Evolutionary conservation across 352 stramenopile genomes (phyloP).

Genomic region (Phytopythium aichiense): DNA sequence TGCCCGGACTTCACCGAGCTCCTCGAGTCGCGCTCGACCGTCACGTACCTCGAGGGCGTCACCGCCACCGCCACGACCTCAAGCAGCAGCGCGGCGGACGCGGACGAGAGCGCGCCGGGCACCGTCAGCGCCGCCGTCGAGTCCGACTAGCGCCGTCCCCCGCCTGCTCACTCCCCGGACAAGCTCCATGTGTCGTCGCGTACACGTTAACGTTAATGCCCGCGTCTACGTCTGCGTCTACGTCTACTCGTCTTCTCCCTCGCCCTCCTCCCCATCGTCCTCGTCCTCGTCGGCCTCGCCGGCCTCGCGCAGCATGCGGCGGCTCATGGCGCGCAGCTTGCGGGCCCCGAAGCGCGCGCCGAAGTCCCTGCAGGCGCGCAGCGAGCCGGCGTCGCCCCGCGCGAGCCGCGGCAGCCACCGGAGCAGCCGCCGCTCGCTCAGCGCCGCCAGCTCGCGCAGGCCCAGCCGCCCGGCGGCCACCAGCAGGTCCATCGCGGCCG

Average conservation of each 20-base stretch:
- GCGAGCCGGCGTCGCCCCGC: conserved; percentile 30
- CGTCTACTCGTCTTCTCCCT: background rate
- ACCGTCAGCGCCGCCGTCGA: conserved; percentile 25
- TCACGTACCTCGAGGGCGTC: conserved; percentile 45
- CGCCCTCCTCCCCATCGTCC: background rate
- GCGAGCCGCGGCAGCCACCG: conserved; percentile 36
- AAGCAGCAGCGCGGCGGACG: background rate
- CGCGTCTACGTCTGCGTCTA: background rate
- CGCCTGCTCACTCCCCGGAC: background rate
- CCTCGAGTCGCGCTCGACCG: conserved; percentile 52
- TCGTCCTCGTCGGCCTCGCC: background rate
- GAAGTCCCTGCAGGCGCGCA: conserved; percentile 61
- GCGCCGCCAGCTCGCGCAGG: conserved; percentile 43
- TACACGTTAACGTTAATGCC: background rate
- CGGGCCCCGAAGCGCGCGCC: conserved; percentile 53
- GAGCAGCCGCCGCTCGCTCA: conserved; percentile 62
- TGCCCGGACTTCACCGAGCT: conserved; percentile 67
- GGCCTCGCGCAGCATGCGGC: conserved; percentile 24
- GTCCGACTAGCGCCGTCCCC: background rate
- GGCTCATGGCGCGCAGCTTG: conserved; percentile 41
- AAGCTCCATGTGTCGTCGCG: background rate
- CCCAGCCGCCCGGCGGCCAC: conserved; percentile 56
- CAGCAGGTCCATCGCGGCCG: conserved; percentile 70
- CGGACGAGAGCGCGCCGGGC: conserved; percentile 15
- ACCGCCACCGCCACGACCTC: conserved; percentile 8